Base-by-base conservation (phyloP, 2,329 filamentous ascomycete species). In the Diaporthe sp. region DNA sequence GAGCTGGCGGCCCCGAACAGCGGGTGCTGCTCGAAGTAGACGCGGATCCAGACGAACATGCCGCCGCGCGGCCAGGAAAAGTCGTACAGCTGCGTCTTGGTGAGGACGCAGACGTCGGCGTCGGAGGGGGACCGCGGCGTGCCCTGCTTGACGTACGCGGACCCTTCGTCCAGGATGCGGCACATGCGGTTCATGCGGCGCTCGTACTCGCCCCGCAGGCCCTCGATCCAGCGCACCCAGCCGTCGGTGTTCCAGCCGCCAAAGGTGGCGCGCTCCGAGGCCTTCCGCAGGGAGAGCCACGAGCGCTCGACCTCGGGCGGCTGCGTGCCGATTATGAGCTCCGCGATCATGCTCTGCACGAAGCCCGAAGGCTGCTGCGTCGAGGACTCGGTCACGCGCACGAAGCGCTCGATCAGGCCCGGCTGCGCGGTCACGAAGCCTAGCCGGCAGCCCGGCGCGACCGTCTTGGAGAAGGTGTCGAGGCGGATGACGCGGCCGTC, bases 401-500 rank as follows among this genome's bases (percentile, higher is more conserved):
- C 82, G 65, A 97, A 86, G 9, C 94, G 91, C 83, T 97, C 94
- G 62, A 95, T 88, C 65, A 98, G 86, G 0, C 87, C 91, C 1
- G 95, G 95, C 81, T 97, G 94, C 0, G 94, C 93, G 0, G 96
- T 98, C 78, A 98, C 92, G 95, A 95, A 98, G 55, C 96, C 96
- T 1, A 98, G 87, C 42, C 96, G 92, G 81, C 95, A 97, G 2
- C 96, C 96, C 0, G 96, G 96, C 0, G 95, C 95, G 25, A 98
- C 90, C 0, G 95, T 97, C 86, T 98, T 98, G 81, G 94, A 97
- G 83, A 98, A 98, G 1, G 96, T 98, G 83, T 98, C 96, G 4
- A 98, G 89, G 62, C 96, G 93, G 75, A 98, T 89, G 57, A 98
- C 96, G 49, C 96, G 93, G 74, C 96, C 96, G 79, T 98, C 94